Percentiles rank a stretch among this genome's conserved stretches.
Conservation (phyloP, 2,329 filamentous ascomycete species). For the Aspergillus sojae region DNA sequence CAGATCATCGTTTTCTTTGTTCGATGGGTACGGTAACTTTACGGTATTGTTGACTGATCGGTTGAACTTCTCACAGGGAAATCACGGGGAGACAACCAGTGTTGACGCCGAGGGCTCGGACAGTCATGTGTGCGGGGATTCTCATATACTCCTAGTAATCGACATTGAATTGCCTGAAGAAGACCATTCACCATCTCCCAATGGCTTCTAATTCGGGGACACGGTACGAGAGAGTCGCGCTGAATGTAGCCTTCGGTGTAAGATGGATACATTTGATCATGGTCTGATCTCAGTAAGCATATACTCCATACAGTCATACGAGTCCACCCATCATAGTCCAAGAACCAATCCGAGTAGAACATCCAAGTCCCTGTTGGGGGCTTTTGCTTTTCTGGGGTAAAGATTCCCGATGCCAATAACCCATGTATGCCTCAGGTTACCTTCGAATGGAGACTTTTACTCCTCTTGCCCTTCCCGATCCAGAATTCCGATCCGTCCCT, state of each 20-base stretch:
- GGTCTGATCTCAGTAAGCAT: not conserved
- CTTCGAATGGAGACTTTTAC: slow-evolving; percentile 1
- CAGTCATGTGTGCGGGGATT: slow-evolving; percentile 2
- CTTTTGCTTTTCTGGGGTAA: slow-evolving; percentile 18
- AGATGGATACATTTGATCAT: not conserved
- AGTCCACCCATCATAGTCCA: not conserved
- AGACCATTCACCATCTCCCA: not conserved
- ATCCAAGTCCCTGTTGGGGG: slow-evolving; percentile 5
- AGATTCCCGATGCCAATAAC: slow-evolving; percentile 10
- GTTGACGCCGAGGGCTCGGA: not conserved
- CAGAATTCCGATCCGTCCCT: slow-evolving; percentile 16
- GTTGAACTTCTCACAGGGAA: not conserved
- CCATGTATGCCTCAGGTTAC: slow-evolving; percentile 3
- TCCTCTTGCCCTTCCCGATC: slow-evolving; percentile 10
- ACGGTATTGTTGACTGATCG: slow-evolving; percentile 2
- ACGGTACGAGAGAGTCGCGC: not conserved
- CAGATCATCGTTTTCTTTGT: not conserved
- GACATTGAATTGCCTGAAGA: no score
- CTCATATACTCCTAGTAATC: no score
- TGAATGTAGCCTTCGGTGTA: not conserved
- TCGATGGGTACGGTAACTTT: not conserved
- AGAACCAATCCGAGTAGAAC: not conserved
- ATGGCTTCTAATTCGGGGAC: not conserved
- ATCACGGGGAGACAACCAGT: no score
- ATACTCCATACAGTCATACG: not conserved